Evolutionary conservation across 805 yeast genomes (phyloP).

Genomic region (Kodamaea kaohsiungensis): DNA sequence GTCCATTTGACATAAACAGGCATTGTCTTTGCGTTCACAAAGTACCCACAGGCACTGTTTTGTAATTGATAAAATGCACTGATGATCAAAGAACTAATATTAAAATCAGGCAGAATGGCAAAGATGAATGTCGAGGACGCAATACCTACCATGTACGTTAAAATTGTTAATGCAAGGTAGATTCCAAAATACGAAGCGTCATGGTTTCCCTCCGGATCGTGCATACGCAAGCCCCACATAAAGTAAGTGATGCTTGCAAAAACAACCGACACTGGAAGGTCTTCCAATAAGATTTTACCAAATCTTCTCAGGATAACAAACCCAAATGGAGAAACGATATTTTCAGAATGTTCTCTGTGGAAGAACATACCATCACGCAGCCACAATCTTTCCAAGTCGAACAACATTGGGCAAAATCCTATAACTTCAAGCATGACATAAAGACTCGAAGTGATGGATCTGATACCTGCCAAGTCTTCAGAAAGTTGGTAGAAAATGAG

Average conservation of each 20-base stretch:
- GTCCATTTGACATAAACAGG: constrained; percentile 89
- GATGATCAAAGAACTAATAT: constrained; percentile 60
- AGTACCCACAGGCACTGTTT: constrained; percentile 79
- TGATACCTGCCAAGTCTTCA: constrained; percentile 59
- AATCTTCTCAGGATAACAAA: constrained; percentile 66
- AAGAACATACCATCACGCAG: constrained; percentile 36
- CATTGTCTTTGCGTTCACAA: constrained; percentile 68
- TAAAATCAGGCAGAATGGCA: constrained; percentile 59
- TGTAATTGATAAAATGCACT: constrained; percentile 70
- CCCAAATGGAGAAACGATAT: constrained; percentile 65
- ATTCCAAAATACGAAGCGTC: constrained; percentile 21
- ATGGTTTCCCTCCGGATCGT: constrained; percentile 12
- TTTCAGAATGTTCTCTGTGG: constrained; percentile 66
- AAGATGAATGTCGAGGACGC: constrained; percentile 22
- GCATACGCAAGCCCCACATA: constrained; percentile 67
- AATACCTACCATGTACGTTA: constrained; percentile 21
- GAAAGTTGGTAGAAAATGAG: constrained; percentile 75
- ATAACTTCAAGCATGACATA: constrained; percentile 40
- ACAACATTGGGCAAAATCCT: constrained; percentile 41
- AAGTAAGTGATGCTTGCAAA: constrained; percentile 67
- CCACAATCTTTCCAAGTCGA: constrained; percentile 44
- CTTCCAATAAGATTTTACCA: constrained; percentile 68
- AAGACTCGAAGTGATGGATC: constrained; percentile 49
- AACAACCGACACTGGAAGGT: constrained; percentile 58
- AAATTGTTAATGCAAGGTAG: constrained; percentile 20